These are phyloP conservation scores for Pseudocercospora crystallina DNA, from an alignment of 2,329 filamentous ascomycete species.

Conservation along the genomic window DNA sequence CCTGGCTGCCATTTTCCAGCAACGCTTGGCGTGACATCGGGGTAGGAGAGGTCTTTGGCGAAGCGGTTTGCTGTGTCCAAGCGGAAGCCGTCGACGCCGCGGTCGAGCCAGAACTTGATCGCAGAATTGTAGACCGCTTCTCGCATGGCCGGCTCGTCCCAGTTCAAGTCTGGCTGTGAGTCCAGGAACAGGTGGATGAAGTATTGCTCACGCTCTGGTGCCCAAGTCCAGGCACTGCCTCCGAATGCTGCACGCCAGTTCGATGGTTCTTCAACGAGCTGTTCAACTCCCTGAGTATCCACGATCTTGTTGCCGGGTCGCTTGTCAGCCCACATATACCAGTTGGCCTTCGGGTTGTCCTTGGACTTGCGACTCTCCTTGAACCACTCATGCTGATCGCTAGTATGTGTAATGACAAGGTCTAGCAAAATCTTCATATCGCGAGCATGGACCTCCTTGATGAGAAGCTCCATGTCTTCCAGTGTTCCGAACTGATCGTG, in stretches of 20 bases:
- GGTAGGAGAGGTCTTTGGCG: slow-evolving; percentile 27
- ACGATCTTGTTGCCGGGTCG: slow-evolving; percentile 37
- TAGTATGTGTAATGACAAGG: slow-evolving; percentile 76
- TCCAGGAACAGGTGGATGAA: slow-evolving; percentile 74
- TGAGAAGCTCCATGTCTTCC: slow-evolving; percentile 63
- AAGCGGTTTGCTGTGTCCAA: slow-evolving; percentile 31
- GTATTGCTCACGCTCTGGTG: slow-evolving; percentile 70
- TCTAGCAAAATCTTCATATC: slow-evolving; percentile 73
- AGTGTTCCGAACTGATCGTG: slow-evolving; percentile 67
- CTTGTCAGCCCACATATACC: slow-evolving; percentile 58
- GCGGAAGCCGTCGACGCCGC: slow-evolving; percentile 58
- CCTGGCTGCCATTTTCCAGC: slow-evolving; percentile 25
- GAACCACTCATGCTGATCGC: slow-evolving; percentile 62
- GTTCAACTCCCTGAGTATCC: background rate
- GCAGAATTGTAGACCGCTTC: slow-evolving; percentile 65
- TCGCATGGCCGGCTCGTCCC: slow-evolving; percentile 69
- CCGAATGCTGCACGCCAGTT: slow-evolving; percentile 69
- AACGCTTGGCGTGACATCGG: slow-evolving; percentile 22
- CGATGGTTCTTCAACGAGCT: slow-evolving; percentile 62
- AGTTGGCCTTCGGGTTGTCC: slow-evolving; percentile 53
- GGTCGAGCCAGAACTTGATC: slow-evolving; percentile 68
- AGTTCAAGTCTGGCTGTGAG: slow-evolving; percentile 83
- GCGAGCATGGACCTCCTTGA: slow-evolving; percentile 59
- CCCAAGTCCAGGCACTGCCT: slow-evolving; percentile 66
- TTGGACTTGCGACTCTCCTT: slow-evolving; percentile 53